phyloP scores from a whole-genome alignment of 148 eudicot species.

The Nepenthes gracilis region DNA sequence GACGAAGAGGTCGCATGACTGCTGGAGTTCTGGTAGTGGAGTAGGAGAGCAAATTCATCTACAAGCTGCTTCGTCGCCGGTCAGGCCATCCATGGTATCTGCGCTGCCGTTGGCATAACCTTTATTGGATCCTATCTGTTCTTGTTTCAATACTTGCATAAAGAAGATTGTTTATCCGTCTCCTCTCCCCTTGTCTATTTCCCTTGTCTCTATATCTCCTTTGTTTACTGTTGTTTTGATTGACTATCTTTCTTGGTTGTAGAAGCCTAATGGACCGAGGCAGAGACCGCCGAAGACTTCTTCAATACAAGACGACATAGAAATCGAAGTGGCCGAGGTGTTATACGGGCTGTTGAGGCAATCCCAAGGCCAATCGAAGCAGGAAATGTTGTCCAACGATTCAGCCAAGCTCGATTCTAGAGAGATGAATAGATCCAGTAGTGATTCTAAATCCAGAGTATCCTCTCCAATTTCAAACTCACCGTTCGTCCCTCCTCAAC shows the following conservation, averaged over 20 bases:
- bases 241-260: constrained; percentile 14
- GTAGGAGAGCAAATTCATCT: constrained; percentile 32
- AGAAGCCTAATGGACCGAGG: constrained; percentile 66
- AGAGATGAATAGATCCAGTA: constrained; percentile 27
- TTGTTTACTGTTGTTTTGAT: constrained; percentile 5
- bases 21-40: constrained; percentile 38
- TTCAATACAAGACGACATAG: constrained; percentile 75
- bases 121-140: constrained; percentile 44
- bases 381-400: constrained; percentile 27
- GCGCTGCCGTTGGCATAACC: constrained; percentile 14
- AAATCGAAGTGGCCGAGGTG: constrained; percentile 92
- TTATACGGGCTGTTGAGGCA: constrained; percentile 79
- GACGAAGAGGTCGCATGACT: constrained; percentile 69
- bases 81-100: constrained; percentile 23
- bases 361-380: constrained; percentile 56
- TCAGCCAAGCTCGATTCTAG: constrained; percentile 29
- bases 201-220: neutral
- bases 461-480: constrained; percentile 53
- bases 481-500: constrained; percentile 12
- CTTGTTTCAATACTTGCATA: constrained; percentile 52
- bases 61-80: constrained; percentile 55
- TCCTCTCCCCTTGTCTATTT: neutral
- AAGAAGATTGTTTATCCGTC: constrained; percentile 50
- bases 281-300: constrained; percentile 66
- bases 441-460: constrained; percentile 45